Base-by-base conservation (phyloP, 306 rosid genomes). In the Cucumis melo region DNA sequence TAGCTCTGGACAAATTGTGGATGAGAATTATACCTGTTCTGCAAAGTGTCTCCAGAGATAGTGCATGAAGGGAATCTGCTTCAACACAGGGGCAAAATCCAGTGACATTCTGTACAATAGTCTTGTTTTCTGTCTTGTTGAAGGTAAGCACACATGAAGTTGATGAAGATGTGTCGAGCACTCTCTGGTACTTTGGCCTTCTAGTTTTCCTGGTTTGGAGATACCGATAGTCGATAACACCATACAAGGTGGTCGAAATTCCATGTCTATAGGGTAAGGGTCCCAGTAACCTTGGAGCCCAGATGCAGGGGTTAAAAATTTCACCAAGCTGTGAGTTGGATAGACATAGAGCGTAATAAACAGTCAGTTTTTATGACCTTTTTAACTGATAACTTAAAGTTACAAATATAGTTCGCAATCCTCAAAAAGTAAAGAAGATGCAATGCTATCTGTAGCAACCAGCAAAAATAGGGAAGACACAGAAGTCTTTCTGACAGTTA, bases 221-320 rank as follows among this genome's bases (percentile, higher is more conserved):
- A 93, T 93, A 79, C 98, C 98, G 19, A 93, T 91, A 70, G 98
- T 93, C 19, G 98, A 93, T 36, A 91, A 87, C 5, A 93, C 98
- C 92, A 91, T 89, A 86, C 98, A 93, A 77, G 98, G 97, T 5
- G 98, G 98, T 59, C 87, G 89, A 75, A 93, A 93, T 85, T 93
- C 98, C 97, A 93, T 93, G 74, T 93, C 98, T 19, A 93, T 93
- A 0, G 98, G 98, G 79, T 93, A 93, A 4, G 98, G 98, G 60
- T 93, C 98, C 98, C 98, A 91, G 65, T 93, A 91, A 66, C 98
- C 98, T 88, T 89, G 93, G 74, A 93, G 87, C 20, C 92, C 93
- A 54, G 97, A 89, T 46, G 90, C 82, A 51, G 98, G 97, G 8
- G 98, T 93, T 87, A 93, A 83, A 80, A 93, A 91, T 57, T 91